Evolutionary conservation across 176 grass and related monocot genomes (phyloP).

Genomic region (Oryza australiensis): DNA sequence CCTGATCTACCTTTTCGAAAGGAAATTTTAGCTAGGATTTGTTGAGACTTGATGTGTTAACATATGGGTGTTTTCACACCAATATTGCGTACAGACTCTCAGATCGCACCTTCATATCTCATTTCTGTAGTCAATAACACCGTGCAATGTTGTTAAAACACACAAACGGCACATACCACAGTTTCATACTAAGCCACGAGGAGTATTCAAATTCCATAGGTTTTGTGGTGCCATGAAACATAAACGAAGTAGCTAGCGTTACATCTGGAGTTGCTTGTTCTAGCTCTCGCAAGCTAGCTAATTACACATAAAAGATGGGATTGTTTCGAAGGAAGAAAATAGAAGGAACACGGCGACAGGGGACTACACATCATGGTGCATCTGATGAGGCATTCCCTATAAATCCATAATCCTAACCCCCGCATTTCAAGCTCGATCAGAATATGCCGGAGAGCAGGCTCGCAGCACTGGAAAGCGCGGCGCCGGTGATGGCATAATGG

Average conservation of each 20-base stretch:
- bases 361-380: not conserved
- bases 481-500: conserved; percentile 83
- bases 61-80: not conserved
- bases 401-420: not conserved
- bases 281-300: not conserved
- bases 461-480: conserved; percentile 60
- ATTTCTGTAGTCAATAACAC: not conserved
- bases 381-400: not conserved
- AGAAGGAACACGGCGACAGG: not conserved
- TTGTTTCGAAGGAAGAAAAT: not conserved
- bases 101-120: not conserved
- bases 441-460: conserved; percentile 79
- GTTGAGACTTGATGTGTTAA: not conserved
- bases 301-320: not conserved
- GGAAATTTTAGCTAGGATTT: not conserved
- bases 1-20: not conserved
- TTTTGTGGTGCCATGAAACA: not conserved
- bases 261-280: not conserved
- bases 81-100: not conserved
- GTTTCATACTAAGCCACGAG: not conserved
- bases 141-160: not conserved
- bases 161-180: not conserved
- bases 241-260: not conserved
- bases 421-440: conserved; percentile 7
- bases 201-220: not conserved